phyloP scores from a whole-genome alignment of 2,329 filamentous ascomycete genomes.

The Penicillium hordei region DNA sequence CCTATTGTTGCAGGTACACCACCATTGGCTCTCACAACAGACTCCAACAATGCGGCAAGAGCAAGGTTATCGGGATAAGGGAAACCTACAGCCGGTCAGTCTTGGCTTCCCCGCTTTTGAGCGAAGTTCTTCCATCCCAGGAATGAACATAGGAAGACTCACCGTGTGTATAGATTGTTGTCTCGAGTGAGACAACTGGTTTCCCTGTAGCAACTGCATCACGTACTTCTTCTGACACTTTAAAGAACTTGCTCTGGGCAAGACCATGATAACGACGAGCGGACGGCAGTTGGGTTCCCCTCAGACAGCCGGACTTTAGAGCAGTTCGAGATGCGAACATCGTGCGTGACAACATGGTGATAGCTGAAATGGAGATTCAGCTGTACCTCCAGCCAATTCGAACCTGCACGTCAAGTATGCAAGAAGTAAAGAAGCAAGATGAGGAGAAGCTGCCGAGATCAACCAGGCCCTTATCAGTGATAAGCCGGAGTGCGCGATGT shows the following conservation, averaged over 20 bases:
- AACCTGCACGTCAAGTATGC: background rate
- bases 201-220: slow-evolving; percentile 71
- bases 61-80: slow-evolving; percentile 71
- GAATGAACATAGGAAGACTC: slow-evolving; percentile 13
- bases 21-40: slow-evolving; percentile 75
- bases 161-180: slow-evolving; percentile 96
- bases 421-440: slow-evolving; percentile 15
- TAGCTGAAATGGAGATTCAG: background rate
- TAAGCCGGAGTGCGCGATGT: slow-evolving; percentile 34
- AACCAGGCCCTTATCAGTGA: slow-evolving; percentile 17
- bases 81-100: slow-evolving; percentile 51
- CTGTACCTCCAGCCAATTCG: background rate
- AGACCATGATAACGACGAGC: slow-evolving; percentile 32
- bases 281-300: slow-evolving; percentile 15
- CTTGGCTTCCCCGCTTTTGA: slow-evolving; percentile 2
- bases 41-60: slow-evolving; percentile 76
- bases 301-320: slow-evolving; percentile 20
- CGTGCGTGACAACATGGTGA: slow-evolving; percentile 7
- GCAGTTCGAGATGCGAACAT: slow-evolving; percentile 27
- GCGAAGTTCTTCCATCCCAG: background rate
- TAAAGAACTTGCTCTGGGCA: slow-evolving; percentile 55
- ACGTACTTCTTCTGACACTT: slow-evolving; percentile 76
- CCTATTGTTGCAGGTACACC: slow-evolving; percentile 89
- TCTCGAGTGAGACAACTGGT: slow-evolving; percentile 90
- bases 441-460: slow-evolving; percentile 21